Conservation (phyloP, 352 stramenopile genomes). For the Pythium insidiosum region DNA sequence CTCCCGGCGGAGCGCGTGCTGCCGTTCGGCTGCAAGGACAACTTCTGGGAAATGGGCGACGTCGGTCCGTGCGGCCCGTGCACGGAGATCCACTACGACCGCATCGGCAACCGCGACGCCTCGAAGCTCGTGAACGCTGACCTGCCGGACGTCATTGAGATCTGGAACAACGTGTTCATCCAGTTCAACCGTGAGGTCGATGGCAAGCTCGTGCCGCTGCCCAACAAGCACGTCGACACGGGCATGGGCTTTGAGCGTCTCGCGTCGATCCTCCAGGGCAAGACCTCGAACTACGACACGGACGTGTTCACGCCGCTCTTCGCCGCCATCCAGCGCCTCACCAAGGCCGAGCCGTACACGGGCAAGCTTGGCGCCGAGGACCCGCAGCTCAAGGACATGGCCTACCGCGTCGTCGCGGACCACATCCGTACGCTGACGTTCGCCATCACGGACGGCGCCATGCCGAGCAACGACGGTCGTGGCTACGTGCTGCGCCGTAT, state of each 20-base stretch:
- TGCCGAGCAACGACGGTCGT: constrained; percentile 95
- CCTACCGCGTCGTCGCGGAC: constrained; percentile 96
- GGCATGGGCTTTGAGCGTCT: constrained; percentile 98
- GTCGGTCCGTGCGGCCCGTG: constrained; percentile 98
- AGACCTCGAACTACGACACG: constrained; percentile 98
- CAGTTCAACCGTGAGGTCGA: constrained; percentile 95
- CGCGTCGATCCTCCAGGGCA: constrained; percentile 88
- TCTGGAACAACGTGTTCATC: constrained; percentile 99
- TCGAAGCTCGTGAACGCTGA: constrained; percentile 95
- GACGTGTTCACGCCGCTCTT: constrained; percentile 98
- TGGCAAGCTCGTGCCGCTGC: constrained; percentile 86
- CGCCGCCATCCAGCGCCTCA: constrained; percentile 83
- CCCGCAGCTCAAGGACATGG: constrained; percentile 76
- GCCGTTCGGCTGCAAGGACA: constrained; percentile 95
- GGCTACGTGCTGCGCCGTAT: constrained; percentile 98
- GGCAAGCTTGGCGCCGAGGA: constrained; percentile 89
- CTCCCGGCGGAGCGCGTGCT: constrained; percentile 88
- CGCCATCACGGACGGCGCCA: constrained; percentile 96
- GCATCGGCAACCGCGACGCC: constrained; percentile 92
- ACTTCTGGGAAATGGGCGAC: constrained; percentile 99
- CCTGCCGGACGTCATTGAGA: constrained; percentile 98
- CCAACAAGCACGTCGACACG: constrained; percentile 97
- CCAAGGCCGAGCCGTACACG: constrained; percentile 70
- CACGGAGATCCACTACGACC: constrained; percentile 99
- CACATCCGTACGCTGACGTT: constrained; percentile 97